Evolutionary conservation across 73 alveolate species (phyloP), one percentile per base, ranked within the genome.

Genomic region (Halteria grandinella): DNA sequence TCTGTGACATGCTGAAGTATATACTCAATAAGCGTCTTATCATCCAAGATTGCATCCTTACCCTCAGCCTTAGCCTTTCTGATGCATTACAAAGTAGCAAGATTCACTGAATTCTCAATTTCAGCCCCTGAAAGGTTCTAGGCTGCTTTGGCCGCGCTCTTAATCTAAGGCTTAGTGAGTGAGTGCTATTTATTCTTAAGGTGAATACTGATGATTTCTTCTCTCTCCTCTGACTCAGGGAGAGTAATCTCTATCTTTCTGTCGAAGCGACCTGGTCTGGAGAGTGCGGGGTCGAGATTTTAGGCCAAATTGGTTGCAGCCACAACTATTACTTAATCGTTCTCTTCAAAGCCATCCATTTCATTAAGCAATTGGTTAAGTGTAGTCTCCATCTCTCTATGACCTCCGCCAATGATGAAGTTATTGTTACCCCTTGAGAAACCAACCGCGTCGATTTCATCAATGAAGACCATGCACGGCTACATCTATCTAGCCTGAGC

Each of bases 201-300:
- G 57, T 89, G 89, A 53, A 86, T 70, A 25, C 82, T 73, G 10
- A 90, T 34, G 62, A 92, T 90, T 7, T 93, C 93, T 25, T 21
- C 39, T 55, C 99, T 81, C 20, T 79, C 97, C 58, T 75, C 79
- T 17, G n/a, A 29, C 18, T 90, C 83, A 21, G 98, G 99, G 15
- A 93, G 69, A 5, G 75, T 69, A 48, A 95, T 79, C 27, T 93
- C 90, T 27, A 95, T 91, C 75, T 83, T 91, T 32, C 89, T 80
- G 59, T 95, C 99, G 37, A 95, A 91, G 78, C 99, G 62, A n/a
- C 99, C 99, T 27, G 98, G 95, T 88, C 99, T 88, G 33, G 83
- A 53, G 17, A 95, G 84, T 15, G 99, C 99, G 28, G 79, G 91
- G 58, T 95, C 99, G n/a, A 95, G 64, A 6, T 79, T 76, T 17